These are phyloP conservation scores for Trichoderma orchidacearum DNA, from an alignment of 495 filamentous ascomycete species.

Conservation along the genomic window DNA sequence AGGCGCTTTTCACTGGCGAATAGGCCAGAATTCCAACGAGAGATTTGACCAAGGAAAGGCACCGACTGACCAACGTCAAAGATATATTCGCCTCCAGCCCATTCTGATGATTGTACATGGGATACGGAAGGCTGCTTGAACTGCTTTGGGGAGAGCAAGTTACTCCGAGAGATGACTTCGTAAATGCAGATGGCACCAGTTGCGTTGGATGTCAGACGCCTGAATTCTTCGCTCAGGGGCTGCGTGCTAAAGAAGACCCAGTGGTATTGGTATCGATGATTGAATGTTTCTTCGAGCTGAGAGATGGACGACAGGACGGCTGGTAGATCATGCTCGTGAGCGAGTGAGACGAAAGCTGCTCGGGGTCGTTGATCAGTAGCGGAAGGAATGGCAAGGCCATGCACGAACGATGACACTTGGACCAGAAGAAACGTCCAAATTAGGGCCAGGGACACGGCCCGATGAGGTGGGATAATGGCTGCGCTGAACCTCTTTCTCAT, in stretches of 20 bases:
- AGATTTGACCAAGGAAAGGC: conserved; percentile 30
- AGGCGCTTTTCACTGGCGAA: conserved; percentile 60
- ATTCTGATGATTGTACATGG: conserved; percentile 24
- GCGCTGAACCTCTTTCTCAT: not conserved
- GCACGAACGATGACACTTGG: not conserved
- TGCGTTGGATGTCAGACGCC: conserved; percentile 52
- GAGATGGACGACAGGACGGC: conserved; percentile 70
- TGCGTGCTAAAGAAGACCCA: conserved; percentile 82
- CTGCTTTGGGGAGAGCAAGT: conserved; percentile 34
- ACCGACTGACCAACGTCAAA: not conserved
- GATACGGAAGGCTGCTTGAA: not conserved
- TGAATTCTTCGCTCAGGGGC: conserved; percentile 63
- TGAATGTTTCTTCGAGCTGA: conserved; percentile 74
- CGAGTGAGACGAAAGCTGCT: conserved; percentile 72
- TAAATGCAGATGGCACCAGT: conserved; percentile 62
- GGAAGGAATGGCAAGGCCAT: not conserved
- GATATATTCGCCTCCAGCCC: not conserved
- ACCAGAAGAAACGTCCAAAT: not conserved
- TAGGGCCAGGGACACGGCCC: not conserved
- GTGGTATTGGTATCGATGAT: conserved; percentile 65
- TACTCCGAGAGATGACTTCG: conserved; percentile 53
- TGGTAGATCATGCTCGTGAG: conserved; percentile 65
- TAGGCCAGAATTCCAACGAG: conserved; percentile 62
- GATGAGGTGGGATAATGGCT: not conserved
- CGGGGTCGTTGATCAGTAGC: conserved; percentile 38